A percentile compares a stretch with the other conserved stretches of the same genome.
These are phyloP conservation scores for Cladobotryum protrusum DNA, from an alignment of 2,329 filamentous ascomycete genomes.

Conservation along the genomic window DNA sequence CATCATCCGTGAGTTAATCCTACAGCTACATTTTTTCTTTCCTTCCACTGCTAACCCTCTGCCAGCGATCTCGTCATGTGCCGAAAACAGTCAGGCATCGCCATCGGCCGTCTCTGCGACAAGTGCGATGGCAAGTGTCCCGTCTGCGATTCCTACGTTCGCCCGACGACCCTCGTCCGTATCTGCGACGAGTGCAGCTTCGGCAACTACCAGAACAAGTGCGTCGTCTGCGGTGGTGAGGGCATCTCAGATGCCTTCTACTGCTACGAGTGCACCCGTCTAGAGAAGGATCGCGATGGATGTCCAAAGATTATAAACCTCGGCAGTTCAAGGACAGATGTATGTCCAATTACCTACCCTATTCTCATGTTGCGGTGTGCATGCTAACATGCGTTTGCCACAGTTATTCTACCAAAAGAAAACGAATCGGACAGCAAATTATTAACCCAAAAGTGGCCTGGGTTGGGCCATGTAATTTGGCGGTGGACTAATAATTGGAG, in stretches of 20 bases:
- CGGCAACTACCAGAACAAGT: slow-evolving; percentile 99
- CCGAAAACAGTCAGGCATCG: slow-evolving; percentile 95
- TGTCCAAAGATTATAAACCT: slow-evolving; percentile 99
- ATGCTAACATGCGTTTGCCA: not conserved
- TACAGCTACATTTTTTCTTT: not conserved
- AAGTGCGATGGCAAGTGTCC: slow-evolving; percentile 99
- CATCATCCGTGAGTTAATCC: slow-evolving; percentile 73
- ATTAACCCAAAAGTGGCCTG: slow-evolving; percentile 45
- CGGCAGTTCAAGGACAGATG: slow-evolving; percentile 89
- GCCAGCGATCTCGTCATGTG: slow-evolving; percentile 94
- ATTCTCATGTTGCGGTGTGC: too few relatives aligned
- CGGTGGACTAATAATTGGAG: slow-evolving; percentile 10
- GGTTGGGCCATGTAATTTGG: slow-evolving; percentile 35
- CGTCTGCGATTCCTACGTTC: slow-evolving; percentile 98
- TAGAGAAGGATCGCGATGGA: slow-evolving; percentile 95
- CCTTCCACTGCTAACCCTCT: slow-evolving; percentile 18
- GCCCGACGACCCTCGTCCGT: slow-evolving; percentile 90
- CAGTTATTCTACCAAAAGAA: slow-evolving; percentile 62
- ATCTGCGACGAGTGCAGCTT: slow-evolving; percentile 99
- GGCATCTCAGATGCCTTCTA: slow-evolving; percentile 98
- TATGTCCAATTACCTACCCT: slow-evolving; percentile 40
- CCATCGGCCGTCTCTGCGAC: slow-evolving; percentile 97
- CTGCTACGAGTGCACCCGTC: slow-evolving; percentile 94
- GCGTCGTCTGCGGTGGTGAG: slow-evolving; percentile 95
- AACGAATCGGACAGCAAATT: slow-evolving; percentile 53